These are phyloP conservation scores for Didymellaceae sp. DNA, from an alignment of 2,329 filamentous ascomycete species.

Conservation along the genomic window DNA sequence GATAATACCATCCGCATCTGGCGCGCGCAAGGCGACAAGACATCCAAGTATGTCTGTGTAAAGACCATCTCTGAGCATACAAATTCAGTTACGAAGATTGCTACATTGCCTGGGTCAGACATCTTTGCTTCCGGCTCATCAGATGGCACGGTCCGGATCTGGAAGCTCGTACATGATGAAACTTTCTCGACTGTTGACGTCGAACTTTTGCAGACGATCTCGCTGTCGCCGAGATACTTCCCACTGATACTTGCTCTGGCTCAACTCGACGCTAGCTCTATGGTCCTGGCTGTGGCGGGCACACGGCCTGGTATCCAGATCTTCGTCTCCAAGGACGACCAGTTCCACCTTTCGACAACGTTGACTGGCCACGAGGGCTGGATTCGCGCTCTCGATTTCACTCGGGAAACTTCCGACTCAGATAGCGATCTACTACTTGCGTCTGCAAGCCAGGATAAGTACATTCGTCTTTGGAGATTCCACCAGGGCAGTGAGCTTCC, in stretches of 20 bases:
- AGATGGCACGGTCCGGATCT: conserved; percentile 69
- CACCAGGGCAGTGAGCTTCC: conserved; percentile 72
- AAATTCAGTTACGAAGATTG: conserved; percentile 73
- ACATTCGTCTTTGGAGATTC: conserved; percentile 90
- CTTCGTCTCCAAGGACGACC: conserved; percentile 64
- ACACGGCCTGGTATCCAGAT: conserved; percentile 84
- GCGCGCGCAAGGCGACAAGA: conserved; percentile 44
- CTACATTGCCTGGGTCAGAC: conserved; percentile 53
- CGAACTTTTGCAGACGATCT: conserved; percentile 61
- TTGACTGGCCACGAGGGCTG: conserved; percentile 92
- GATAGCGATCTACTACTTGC: conserved; percentile 78
- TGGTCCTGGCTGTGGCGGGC: conserved; percentile 82
- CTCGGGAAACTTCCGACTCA: conserved; percentile 62
- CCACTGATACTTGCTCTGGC: conserved; percentile 78
- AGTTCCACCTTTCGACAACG: conserved; percentile 76
- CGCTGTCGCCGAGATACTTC: conserved; percentile 78
- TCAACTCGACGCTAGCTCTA: conserved; percentile 61
- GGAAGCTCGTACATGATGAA: conserved; percentile 63
- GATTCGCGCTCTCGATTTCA: conserved; percentile 86
- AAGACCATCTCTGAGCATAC: conserved; percentile 69
- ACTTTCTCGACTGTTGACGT: conserved; percentile 33
- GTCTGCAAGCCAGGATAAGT: conserved; percentile 97
- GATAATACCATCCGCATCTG: conserved; percentile 78
- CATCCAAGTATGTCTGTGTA: conserved; percentile 48
- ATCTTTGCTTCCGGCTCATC: conserved; percentile 67